Base-by-base conservation (phyloP, 768 basidiomycete genomes). In the Naganishia kalamii region DNA sequence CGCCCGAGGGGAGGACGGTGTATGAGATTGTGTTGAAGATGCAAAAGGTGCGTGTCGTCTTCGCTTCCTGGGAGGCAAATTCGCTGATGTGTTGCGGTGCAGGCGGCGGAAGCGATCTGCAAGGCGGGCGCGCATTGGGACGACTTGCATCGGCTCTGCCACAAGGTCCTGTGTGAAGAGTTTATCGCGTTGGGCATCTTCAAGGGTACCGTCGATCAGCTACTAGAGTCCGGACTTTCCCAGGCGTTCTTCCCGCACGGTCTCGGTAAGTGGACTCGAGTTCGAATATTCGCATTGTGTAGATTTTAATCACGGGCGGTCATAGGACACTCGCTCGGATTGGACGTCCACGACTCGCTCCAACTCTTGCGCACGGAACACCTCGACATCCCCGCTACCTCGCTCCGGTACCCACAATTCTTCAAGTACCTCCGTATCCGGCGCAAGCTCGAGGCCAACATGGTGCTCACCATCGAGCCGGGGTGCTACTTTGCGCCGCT, bases 221-320 rank as follows among this genome's bases (percentile, higher is more conserved):
- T 97, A 63, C 81, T 96, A 7, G 83, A 83, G 19, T 86, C 86
- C 4, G 92, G 92, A 0, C 79, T 89, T 46, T 86, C 86, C 68
- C 80, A 86, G 1, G 89, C 90, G 0, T 97, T 97, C 82, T 97
- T 90, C 84, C 93, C 93, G 11, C 93, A 97, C 73, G 94, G 93
- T 2, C 80, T 81, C 13, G 81, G 80, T 74, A 52, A 62, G 70
- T 67, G 10, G 23, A 35, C 41, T 54, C 44, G 43, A 62, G 48
- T 32, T 19, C 51, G 51, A 10, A 13, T 12, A 1, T 40, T 3
- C 3, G 4, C 37, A 25, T 11, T 13, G 29, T 30, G 44, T 29
- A 4, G 13, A 17, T 25, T 30, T 15, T 2, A 11, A 29, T 11
- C 6, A 13, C 1, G 27, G 11, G 4, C 13, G 3, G 25, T 3